These are phyloP conservation scores for Trichoderma gracile DNA, from an alignment of 2,329 filamentous ascomycete species.

Conservation along the genomic window DNA sequence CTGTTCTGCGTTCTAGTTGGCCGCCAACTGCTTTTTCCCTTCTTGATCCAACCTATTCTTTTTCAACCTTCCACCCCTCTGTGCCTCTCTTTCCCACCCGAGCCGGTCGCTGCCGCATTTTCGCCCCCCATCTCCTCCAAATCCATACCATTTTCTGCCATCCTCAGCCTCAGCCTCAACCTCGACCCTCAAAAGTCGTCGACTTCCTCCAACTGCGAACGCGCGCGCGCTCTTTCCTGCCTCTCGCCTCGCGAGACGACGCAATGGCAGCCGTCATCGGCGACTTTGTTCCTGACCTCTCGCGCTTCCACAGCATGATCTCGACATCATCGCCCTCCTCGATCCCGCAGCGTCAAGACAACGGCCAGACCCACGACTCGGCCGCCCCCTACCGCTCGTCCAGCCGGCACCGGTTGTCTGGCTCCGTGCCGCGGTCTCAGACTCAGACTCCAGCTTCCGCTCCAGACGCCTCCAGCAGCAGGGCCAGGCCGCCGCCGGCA, in stretches of 20 bases:
- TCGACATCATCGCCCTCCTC: slow-evolving; percentile 44
- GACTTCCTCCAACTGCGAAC: slow-evolving; percentile 2
- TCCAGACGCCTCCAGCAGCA: background rate
- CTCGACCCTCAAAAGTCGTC: background rate
- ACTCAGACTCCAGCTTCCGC: slow-evolving; percentile 26
- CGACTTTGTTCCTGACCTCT: slow-evolving; percentile 73
- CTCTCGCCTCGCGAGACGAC: slow-evolving; percentile 34
- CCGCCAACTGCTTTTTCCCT: background rate
- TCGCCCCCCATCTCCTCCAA: background rate
- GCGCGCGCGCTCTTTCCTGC: background rate
- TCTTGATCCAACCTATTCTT: slow-evolving; percentile 9
- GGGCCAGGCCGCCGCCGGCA: slow-evolving; percentile 22
- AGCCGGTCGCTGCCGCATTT: slow-evolving; percentile 17
- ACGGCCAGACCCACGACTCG: slow-evolving; percentile 38
- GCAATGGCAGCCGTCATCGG: slow-evolving; percentile 66
- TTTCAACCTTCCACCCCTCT: background rate
- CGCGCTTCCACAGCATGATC: slow-evolving; percentile 72
- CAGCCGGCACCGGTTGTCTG: slow-evolving; percentile 20
- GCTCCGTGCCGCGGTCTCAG: slow-evolving; percentile 28
- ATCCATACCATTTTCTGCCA: background rate
- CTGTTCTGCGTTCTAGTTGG: slow-evolving; percentile 24
- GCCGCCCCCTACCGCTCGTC: slow-evolving; percentile 25
- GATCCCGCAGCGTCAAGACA: slow-evolving; percentile 33
- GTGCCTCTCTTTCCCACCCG: slow-evolving; percentile 5
- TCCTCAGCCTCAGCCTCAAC: background rate